phyloP scores from a whole-genome alignment of 805 yeast genomes.

The Monosporozyma servazzii region DNA sequence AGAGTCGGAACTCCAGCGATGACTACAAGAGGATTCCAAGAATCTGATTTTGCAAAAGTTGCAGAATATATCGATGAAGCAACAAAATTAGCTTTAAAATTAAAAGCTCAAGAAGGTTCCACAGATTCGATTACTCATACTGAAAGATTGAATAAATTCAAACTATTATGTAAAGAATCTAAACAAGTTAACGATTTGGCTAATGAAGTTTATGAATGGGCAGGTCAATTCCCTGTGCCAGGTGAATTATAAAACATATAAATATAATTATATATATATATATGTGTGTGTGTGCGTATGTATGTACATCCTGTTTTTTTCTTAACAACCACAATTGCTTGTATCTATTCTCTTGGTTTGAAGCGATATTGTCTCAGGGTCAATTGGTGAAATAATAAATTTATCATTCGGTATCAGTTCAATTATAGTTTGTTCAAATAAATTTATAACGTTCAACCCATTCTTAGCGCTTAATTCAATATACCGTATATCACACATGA shows the following conservation, averaged over 20 bases:
- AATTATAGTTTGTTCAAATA: slow-evolving; percentile 37
- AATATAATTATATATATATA: no score
- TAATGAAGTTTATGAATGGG: slow-evolving; percentile 65
- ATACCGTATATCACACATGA: background rate
- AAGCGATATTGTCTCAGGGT: background rate
- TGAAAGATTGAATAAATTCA: slow-evolving; percentile 58
- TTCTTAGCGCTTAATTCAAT: slow-evolving; percentile 47
- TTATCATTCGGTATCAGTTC: slow-evolving; percentile 28
- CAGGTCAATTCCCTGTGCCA: slow-evolving; percentile 73
- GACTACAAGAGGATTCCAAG: slow-evolving; percentile 90
- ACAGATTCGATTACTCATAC: slow-evolving; percentile 56
- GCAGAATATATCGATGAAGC: slow-evolving; percentile 75
- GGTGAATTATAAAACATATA: slow-evolving; percentile 44
- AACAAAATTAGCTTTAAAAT: slow-evolving; percentile 53
- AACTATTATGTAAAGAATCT: slow-evolving; percentile 56
- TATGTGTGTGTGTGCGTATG: no score
- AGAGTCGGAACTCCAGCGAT: slow-evolving; percentile 98
- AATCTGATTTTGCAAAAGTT: slow-evolving; percentile 69
- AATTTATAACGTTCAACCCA: slow-evolving; percentile 39
- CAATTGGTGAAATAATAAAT: background rate
- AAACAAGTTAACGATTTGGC: slow-evolving; percentile 52
- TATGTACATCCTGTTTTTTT: no score
- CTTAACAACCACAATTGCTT: slow-evolving; percentile 9
- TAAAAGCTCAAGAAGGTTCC: slow-evolving; percentile 44
- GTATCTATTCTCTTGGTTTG: background rate